Evolutionary conservation across 768 basidiomycete species (phyloP).

Genomic region (Collybiopsis luxurians): DNA sequence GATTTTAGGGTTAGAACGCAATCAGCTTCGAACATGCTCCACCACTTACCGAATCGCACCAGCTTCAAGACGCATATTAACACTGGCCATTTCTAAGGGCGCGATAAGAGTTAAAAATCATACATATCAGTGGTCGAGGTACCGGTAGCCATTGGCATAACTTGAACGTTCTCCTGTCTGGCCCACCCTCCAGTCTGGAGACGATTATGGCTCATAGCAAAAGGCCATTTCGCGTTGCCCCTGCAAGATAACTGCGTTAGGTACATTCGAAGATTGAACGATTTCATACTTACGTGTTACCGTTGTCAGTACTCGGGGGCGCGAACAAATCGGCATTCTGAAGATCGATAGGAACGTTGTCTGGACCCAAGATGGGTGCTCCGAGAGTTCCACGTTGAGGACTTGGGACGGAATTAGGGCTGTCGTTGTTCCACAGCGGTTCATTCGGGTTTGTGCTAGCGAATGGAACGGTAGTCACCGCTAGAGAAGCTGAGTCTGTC

Average conservation of each 20-base stretch:
- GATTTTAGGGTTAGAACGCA: not conserved
- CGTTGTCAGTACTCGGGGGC: slow-evolving; percentile 43
- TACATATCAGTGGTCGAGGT: not conserved
- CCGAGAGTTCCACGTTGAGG: slow-evolving; percentile 40
- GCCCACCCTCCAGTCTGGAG: slow-evolving; percentile 60
- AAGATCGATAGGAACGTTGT: slow-evolving; percentile 34
- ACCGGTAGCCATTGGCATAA: slow-evolving; percentile 52
- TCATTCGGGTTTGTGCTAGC: slow-evolving; percentile 46
- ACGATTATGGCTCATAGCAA: slow-evolving; percentile 53
- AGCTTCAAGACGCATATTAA: slow-evolving; percentile 52
- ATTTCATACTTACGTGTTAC: slow-evolving; percentile 39
- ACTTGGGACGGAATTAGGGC: slow-evolving; percentile 19
- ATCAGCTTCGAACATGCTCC: too few relatives aligned
- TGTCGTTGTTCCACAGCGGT: slow-evolving; percentile 30
- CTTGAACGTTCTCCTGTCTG: slow-evolving; percentile 49
- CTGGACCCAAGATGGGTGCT: slow-evolving; percentile 40
- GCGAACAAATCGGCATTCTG: slow-evolving; percentile 44
- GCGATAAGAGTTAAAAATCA: slow-evolving; percentile 2
- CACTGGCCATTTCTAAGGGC: slow-evolving; percentile 36
- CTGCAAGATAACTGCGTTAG: slow-evolving; percentile 21
- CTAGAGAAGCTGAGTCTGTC: slow-evolving; percentile 22
- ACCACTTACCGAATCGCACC: slow-evolving; percentile 44
- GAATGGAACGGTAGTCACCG: slow-evolving; percentile 43
- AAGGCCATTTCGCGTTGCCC: slow-evolving; percentile 55
- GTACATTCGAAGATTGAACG: not conserved